phyloP scores from a whole-genome alignment of 805 yeast genomes.

The Debaryomyces prosopidis region DNA sequence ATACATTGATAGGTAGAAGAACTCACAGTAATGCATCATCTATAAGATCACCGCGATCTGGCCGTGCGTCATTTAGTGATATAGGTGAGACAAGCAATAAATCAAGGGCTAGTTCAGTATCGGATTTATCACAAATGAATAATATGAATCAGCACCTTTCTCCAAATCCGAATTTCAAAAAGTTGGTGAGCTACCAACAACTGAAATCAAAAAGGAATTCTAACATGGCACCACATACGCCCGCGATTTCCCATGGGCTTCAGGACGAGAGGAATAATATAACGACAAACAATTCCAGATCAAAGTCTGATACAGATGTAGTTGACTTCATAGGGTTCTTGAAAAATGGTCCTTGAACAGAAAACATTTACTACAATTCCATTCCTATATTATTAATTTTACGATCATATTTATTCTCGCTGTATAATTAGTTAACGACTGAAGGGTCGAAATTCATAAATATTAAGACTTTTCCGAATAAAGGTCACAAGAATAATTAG shows the following conservation, averaged over 20 bases:
- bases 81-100: not conserved
- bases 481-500: no score
- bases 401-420: no score
- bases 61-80: not conserved
- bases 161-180: not conserved
- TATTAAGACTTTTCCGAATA: no score
- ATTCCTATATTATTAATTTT: not conserved
- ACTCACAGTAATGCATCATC: conserved; percentile 3
- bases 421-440: no score
- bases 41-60: conserved; percentile 1
- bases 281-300: not conserved
- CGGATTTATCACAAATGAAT: not conserved
- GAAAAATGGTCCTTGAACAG: conserved; percentile 34
- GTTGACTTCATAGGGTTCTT: conserved; percentile 51
- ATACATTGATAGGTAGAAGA: not conserved
- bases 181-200: not conserved
- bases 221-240: not conserved
- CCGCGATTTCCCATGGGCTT: not conserved
- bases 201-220: not conserved
- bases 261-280: not conserved
- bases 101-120: not conserved
- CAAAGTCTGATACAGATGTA: conserved; percentile 15
- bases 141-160: not conserved
- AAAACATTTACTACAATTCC: not conserved
- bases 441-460: no score